Percentiles rank a stretch among this genome's conserved stretches.
These are phyloP conservation scores for Botrytis sinoallii DNA, from an alignment of 2,329 filamentous ascomycete genomes.

Conservation along the genomic window DNA sequence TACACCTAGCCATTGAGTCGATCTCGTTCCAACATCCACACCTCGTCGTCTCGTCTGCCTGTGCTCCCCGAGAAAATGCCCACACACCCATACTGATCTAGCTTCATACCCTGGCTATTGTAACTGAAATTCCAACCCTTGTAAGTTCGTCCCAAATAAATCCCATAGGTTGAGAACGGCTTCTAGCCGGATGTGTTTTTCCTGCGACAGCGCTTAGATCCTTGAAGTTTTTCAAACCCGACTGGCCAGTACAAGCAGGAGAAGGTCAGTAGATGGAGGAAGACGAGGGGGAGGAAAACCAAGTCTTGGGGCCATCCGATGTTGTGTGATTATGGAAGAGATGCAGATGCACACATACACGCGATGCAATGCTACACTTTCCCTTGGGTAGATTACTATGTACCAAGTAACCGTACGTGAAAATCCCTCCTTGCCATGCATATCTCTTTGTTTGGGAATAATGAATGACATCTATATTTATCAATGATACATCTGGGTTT, in stretches of 20 bases:
- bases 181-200: slow-evolving; percentile 33
- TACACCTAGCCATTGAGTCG: not conserved
- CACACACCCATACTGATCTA: not conserved
- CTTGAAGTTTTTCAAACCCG: slow-evolving; percentile 2
- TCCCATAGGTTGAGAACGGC: slow-evolving; percentile 6
- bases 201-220: slow-evolving; percentile 24
- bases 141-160: not conserved
- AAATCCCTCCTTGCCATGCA: slow-evolving; percentile 12
- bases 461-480: slow-evolving; percentile 19
- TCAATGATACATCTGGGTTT: not conserved
- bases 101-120: not conserved
- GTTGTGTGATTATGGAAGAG: not conserved
- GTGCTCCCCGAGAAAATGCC: not conserved
- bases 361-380: not conserved
- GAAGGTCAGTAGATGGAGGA: not conserved
- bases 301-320: slow-evolving; percentile 1
- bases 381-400: not conserved
- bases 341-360: not conserved
- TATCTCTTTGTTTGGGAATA: slow-evolving; percentile 11
- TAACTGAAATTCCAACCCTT: not conserved
- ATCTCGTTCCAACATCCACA: slow-evolving; percentile 11
- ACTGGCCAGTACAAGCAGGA: not conserved
- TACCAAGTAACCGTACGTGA: slow-evolving; percentile 13
- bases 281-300: not conserved
- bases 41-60: not conserved